Conservation (phyloP, 352 stramenopile species). For the Phytophthora agathidicida region DNA sequence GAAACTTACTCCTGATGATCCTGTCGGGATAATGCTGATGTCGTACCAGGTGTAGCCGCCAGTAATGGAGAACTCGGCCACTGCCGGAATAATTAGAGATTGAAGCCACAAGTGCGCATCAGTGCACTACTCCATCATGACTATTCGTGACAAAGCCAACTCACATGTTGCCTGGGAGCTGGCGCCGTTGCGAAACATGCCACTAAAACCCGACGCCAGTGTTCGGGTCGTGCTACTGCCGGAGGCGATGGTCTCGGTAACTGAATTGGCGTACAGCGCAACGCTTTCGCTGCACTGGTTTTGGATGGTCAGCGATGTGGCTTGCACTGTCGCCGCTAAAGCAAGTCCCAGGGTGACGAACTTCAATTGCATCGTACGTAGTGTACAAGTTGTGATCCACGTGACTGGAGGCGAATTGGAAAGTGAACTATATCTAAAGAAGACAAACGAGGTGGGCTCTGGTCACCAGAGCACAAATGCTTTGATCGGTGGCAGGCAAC, state of each 20-base stretch:
- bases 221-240: constrained; percentile 42
- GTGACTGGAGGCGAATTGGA: constrained; percentile 10
- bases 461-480: not conserved
- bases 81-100: constrained; percentile 17
- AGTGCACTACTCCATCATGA: not conserved
- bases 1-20: constrained; percentile 29
- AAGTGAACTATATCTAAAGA: constrained; percentile 16
- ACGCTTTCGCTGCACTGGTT: constrained; percentile 61
- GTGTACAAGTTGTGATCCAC: constrained; percentile 1
- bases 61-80: constrained; percentile 49
- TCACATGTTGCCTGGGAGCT: constrained; percentile 47
- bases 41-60: constrained; percentile 51
- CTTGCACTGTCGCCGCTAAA: too few species aligned
- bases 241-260: constrained; percentile 41
- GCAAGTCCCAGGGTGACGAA: constrained; percentile 3
- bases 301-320: constrained; percentile 58
- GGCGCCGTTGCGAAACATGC: constrained; percentile 71
- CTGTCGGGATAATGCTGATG: constrained; percentile 59
- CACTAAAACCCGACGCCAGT: constrained; percentile 46
- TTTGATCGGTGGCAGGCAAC: constrained; percentile 6
- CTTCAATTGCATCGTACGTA: constrained; percentile 15
- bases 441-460: not conserved
- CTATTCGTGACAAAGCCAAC: not conserved
- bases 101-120: too few species aligned
- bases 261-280: constrained; percentile 63